Conservation (phyloP, 129 eudicot genomes). For the Pittosporum tobira region DNA sequence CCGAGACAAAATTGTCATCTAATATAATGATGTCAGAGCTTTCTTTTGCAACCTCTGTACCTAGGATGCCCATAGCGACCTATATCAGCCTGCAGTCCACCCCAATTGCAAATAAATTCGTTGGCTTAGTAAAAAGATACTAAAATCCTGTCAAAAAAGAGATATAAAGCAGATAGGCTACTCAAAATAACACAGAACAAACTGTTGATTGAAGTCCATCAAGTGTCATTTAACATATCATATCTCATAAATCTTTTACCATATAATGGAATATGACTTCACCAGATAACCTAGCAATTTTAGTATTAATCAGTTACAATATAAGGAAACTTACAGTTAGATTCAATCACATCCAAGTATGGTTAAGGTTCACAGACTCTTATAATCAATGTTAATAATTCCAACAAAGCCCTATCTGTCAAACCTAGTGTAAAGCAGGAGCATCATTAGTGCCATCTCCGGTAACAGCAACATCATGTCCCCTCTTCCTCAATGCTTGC, state of each 20-base stretch:
- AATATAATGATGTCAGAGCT: slow-evolving; percentile 89
- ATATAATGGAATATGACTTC: not conserved
- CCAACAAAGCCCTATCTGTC: not conserved
- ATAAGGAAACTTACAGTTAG: too few species aligned
- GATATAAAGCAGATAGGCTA: not conserved
- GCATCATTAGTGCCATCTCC: slow-evolving; percentile 99
- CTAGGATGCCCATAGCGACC: slow-evolving; percentile 99
- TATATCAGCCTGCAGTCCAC: slow-evolving; percentile 71
- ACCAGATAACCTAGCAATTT: not conserved
- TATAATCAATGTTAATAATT: not conserved
- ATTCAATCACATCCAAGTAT: too few species aligned
- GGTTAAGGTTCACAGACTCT: not conserved
- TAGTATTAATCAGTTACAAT: not conserved
- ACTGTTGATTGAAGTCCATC: not conserved
- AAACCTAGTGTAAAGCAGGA: slow-evolving; percentile 92
- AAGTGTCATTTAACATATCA: not conserved
- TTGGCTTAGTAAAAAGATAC: not conserved
- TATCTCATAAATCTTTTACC: not conserved
- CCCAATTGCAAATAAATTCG: not conserved
- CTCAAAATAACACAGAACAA: not conserved
- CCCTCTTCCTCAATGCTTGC: slow-evolving; percentile 73
- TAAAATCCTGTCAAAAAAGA: not conserved
- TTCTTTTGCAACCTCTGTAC: slow-evolving; percentile 97
- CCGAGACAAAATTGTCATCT: slow-evolving; percentile 86
- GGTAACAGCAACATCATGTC: slow-evolving; percentile 85